phyloP scores from a whole-genome alignment of 2,329 filamentous ascomycete species.

The Penicillium hesseltinei region DNA sequence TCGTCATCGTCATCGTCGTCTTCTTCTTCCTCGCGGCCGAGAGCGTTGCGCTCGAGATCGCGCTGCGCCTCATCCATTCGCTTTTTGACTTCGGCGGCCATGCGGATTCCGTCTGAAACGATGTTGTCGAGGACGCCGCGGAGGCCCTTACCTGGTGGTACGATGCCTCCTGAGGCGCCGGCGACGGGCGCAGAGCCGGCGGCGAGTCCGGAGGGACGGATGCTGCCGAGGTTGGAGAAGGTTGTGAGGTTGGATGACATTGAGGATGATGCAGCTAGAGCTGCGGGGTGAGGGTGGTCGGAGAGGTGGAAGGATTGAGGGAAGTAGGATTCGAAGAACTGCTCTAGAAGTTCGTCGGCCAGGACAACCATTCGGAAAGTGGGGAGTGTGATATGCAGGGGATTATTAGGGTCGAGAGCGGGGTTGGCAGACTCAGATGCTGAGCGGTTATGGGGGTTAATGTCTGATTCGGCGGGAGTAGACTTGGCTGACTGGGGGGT shows the following conservation, averaged over 20 bases:
- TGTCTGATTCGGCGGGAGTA: slow-evolving; percentile 6
- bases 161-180: slow-evolving; percentile 58
- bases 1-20: slow-evolving; percentile 69
- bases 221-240: slow-evolving; percentile 68
- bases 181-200: slow-evolving; percentile 43
- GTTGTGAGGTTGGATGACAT: slow-evolving; percentile 75
- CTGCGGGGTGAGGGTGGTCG: slow-evolving; percentile 56
- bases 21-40: slow-evolving; percentile 66
- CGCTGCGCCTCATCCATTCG: slow-evolving; percentile 94
- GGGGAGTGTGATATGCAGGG: slow-evolving; percentile 90
- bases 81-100: slow-evolving; percentile 85
- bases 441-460: slow-evolving; percentile 51
- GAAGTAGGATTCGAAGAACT: slow-evolving; percentile 97
- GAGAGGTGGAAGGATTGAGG: slow-evolving; percentile 87
- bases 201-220: slow-evolving; percentile 42
- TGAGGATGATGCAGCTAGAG: slow-evolving; percentile 44
- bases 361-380: slow-evolving; percentile 99
- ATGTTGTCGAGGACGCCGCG: slow-evolving; percentile 95
- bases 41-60: slow-evolving; percentile 80
- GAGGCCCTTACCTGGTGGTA: slow-evolving; percentile 69
- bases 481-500: slow-evolving; percentile 15
- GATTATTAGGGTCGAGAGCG: slow-evolving; percentile 87
- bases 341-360: slow-evolving; percentile 89
- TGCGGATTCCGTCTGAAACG: slow-evolving; percentile 94
- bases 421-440: slow-evolving; percentile 78